A percentile compares a stretch with the other conserved stretches of the same genome.
These are phyloP conservation scores for Yamagishiella unicocca DNA, from an alignment of 139 green algal species.

Conservation along the genomic window DNA sequence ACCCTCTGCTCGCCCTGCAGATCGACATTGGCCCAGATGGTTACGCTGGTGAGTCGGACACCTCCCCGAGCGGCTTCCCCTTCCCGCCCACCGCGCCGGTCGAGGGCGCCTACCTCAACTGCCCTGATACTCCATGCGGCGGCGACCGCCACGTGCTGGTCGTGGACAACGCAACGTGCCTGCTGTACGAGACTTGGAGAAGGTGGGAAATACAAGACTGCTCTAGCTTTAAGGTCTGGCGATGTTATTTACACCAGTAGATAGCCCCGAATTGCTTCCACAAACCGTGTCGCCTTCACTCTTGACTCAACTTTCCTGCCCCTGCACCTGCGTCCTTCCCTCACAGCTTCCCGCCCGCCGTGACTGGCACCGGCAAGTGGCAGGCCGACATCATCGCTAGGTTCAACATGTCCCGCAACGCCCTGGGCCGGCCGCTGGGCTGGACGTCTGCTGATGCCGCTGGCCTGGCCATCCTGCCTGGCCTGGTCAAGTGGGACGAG, in stretches of 20 bases:
- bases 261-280: too few relatives aligned
- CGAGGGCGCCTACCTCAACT: constrained; percentile 48
- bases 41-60: constrained; percentile 32
- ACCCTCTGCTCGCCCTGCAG: constrained; percentile 19
- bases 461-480: constrained; percentile 48
- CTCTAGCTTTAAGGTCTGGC: background rate
- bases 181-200: constrained; percentile 54
- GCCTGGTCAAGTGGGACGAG: constrained; percentile 45
- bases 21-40: background rate
- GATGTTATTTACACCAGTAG: background rate
- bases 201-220: background rate
- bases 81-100: constrained; percentile 37
- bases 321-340: background rate
- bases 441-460: constrained; percentile 60
- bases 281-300: too few relatives aligned
- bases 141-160: constrained; percentile 58
- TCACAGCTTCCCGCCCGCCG: background rate
- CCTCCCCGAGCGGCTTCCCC: constrained; percentile 4
- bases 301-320: too few relatives aligned
- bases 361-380: constrained; percentile 27
- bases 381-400: constrained; percentile 15
- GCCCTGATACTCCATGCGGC: constrained; percentile 26
- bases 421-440: constrained; percentile 45
- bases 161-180: constrained; percentile 55
- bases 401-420: constrained; percentile 39